Evolutionary conservation across 208 protist genomes (phyloP), one percentile per base, ranked within the genome.

Genomic region (Trypanosoma cruzi): DNA sequence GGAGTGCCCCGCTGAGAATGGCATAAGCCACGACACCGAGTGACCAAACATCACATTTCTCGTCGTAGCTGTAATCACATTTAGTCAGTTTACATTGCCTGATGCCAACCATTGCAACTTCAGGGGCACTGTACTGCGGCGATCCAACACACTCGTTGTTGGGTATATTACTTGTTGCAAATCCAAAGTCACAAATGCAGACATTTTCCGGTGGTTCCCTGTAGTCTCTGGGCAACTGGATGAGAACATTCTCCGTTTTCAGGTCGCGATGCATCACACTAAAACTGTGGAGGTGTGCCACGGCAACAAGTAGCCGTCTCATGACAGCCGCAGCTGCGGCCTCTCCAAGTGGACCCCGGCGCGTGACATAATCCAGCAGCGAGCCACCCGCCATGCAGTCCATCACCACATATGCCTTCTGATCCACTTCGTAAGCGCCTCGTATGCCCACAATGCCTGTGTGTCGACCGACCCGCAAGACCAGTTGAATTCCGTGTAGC

Each of bases 201-300:
- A 99, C 64, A 60, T 72, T 24, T 53, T 66, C 64, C 7, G 69
- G 32, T n/a, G 61, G 49, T 14, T 82, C 62, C 64, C 90, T 82
- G 31, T 79, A 64, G 0, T 79, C 73, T 7, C n/a, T 59, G 1
- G 59, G 63, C 71, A 96, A 90, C 64, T 99, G 96, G 59, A 99
- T 98, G 82, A 99, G 98, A 16, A 99, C 71, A 72, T 99, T 99
- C 62, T 99, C 98, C 29, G 98, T 98, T 75, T 99, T 99, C 34
- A 99, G 95, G 76, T 99, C 99, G 60, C 99, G 89, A 78, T 99
- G 99, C 97, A 99, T 99, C 40, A 99, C 97, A 32, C 98, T 97
- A 57, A 81, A 86, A 29, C 82, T 88, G 85, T 99, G 98, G 66
- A 96, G 91, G 66, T 96, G 96, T 44, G 96, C 68, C 22, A 99